A percentile compares a stretch with the other conserved stretches of the same genome.
Conservation (phyloP, 345 rosid genomes). For the Eucalyptus albens region DNA sequence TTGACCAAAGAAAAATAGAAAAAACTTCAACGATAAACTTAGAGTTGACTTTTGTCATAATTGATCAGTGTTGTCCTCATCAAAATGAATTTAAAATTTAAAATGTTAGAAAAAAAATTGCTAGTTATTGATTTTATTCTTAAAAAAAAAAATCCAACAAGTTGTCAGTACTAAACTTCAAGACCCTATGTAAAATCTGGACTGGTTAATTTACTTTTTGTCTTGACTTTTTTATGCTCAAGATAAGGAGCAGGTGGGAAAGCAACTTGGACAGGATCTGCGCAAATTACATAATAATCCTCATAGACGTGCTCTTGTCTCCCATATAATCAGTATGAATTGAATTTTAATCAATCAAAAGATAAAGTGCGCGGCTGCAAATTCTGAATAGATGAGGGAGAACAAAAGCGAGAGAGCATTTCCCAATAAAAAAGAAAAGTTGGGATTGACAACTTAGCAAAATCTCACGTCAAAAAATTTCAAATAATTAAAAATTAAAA, state of each 20-base stretch:
- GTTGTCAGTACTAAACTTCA: not conserved
- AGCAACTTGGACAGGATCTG: not conserved
- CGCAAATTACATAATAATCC: not conserved
- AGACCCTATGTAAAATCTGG: not conserved
- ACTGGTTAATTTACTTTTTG: not conserved
- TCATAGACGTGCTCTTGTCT: not conserved
- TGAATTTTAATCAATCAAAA: not conserved
- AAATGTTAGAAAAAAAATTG: not conserved
- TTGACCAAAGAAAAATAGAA: not conserved
- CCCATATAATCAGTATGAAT: not conserved
- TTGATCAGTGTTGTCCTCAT: not conserved
- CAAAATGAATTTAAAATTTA: not conserved
- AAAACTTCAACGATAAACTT: not conserved
- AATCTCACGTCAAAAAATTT: not conserved
- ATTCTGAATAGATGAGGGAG: not conserved
- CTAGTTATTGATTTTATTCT: not conserved
- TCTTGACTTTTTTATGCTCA: not conserved
- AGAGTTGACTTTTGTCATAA: not conserved
- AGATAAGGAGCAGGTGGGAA: not conserved
- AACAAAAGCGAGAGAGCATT: not conserved
- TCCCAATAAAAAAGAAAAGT: not conserved
- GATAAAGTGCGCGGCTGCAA: not conserved
- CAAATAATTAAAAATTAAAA: not conserved
- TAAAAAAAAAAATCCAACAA: not conserved
- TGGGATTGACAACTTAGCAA: not conserved